Evolutionary conservation across 2,329 filamentous ascomycete genomes (phyloP).

Genomic region (Phyllosticta citriasiana): DNA sequence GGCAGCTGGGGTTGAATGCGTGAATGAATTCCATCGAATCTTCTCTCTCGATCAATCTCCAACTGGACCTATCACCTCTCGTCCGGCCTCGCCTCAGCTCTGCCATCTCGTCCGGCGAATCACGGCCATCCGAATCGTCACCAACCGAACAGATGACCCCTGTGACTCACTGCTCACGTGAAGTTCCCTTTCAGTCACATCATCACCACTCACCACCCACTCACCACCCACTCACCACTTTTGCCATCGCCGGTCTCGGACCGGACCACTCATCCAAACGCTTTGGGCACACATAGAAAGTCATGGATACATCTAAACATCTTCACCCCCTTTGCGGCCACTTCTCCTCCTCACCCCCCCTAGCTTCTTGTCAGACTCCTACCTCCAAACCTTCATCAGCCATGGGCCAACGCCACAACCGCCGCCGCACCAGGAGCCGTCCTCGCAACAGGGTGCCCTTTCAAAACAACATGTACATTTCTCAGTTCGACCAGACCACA

Average conservation of each 20-base stretch:
- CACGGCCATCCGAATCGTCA: background rate
- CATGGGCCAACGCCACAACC: slow-evolving; percentile 36
- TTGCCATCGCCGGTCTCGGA: background rate
- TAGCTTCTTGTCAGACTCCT: background rate
- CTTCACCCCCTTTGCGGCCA: background rate
- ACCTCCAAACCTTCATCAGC: background rate
- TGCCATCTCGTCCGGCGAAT: background rate
- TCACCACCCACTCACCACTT: background rate
- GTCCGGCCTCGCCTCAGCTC: too few species aligned
- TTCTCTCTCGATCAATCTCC: too few species aligned
- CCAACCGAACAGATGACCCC: background rate
- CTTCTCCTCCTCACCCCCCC: background rate
- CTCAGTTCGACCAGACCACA: slow-evolving; percentile 10
- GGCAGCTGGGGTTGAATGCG: too few species aligned
- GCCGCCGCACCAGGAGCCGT: slow-evolving; percentile 33
- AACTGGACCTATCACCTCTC: background rate
- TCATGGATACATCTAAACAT: background rate
- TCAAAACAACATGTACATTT: slow-evolving; percentile 22
- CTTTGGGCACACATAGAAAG: background rate
- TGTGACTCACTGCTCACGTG: background rate
- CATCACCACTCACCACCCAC: too few species aligned
- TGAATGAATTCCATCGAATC: too few species aligned
- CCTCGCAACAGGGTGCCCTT: slow-evolving; percentile 29
- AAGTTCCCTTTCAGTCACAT: too few species aligned
- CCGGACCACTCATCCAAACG: background rate